Evolutionary conservation across 768 basidiomycete species (phyloP), one percentile per base, ranked within the genome.

Genomic region (Lactifluus pinguis): DNA sequence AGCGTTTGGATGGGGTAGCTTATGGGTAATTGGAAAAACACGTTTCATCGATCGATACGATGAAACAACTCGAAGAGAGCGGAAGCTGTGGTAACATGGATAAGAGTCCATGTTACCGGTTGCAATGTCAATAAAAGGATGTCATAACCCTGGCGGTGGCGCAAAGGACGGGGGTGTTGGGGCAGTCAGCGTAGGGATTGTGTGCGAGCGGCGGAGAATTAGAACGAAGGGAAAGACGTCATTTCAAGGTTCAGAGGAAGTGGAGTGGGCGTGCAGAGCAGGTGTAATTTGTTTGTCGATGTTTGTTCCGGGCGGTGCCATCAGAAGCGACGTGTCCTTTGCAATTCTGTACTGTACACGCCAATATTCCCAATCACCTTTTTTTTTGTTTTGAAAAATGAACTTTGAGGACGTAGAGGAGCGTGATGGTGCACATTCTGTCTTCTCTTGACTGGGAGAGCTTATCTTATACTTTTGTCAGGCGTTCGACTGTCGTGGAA

Each of bases 321-420:
- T 36, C 53, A 45, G 38, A 49, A 30, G 17, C 57, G 63, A 66
- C 65, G 64, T 65, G 64, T 65, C 63, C 53, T 29, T 53, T 49
- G 32, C 14, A 53, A 47, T 49, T 54, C 53, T 49, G 25, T 48
- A 47, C 41, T 15, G 34, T 17, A 32, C 19, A 36, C 34, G 39
- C 39, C 10, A 44, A 17, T n/a, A 45, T 45, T 45, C 19, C 19
- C 44, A 45, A 10, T 25, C 25, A 25, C 25, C 25, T 25, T 25
- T 45, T 6, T 41, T 15, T 47, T 60, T 47, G 19, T 41, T 25
- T 14, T 50, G 41, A 10, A 41, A 45, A 32, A 63, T 87, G 69
- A 90, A 89, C 74, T 95, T 95, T 69, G 95, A 98, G 75, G 95
- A 97, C 72, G 92, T 95, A 62, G 95, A 98, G 77, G 95, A 98